Evolutionary conservation across 176 grass and related monocot species (phyloP), one percentile per base, ranked within the genome.

Genomic region (Guadua angustifolia): DNA sequence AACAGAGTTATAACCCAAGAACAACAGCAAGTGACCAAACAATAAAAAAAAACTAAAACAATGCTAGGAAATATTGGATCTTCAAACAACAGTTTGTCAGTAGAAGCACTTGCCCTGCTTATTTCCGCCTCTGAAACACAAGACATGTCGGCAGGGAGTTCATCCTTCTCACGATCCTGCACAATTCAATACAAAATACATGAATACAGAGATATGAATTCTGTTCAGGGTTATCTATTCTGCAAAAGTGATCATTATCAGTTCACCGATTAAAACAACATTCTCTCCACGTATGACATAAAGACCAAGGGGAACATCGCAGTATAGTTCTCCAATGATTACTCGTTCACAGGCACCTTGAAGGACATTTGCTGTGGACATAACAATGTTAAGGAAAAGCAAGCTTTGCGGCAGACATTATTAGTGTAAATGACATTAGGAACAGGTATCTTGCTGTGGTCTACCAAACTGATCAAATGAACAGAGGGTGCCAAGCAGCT

Each of bases 391-490:
- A 43, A 79, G 52, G 49, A 40, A 74, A 71, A 3, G 60, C 2
- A 25, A 66, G 32, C n/a, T 80, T 67, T 47, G 74, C n/a, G 61
- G 43, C 1, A 80, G 13, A 83, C 86, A 79, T 82, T 18, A 64
- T 32, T 4, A 69, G 25, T 51, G 7, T 6, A 69, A 43, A 36
- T 1, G 35, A 3, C 3, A 24, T 38, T 75, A 62, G 29, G 66
- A 33, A 50, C 73, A 74, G 39, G 60, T 18, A 75, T 61, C 72
- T 56, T 9, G 12, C 33, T 42, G 75, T 43, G 5, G 44, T 43
- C 71, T 94, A 94, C 94, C 94, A 82, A 97, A 97, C 72, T 97
- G 94, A 73, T 97, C 94, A 77, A 97, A 97, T 72, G 94, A 97
- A 40, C 92, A 89, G 74, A 97, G 94, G 19, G 89, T 97, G 61